These are phyloP conservation scores for Strobilomyces confusus DNA, from an alignment of 768 basidiomycete species.

Conservation along the genomic window DNA sequence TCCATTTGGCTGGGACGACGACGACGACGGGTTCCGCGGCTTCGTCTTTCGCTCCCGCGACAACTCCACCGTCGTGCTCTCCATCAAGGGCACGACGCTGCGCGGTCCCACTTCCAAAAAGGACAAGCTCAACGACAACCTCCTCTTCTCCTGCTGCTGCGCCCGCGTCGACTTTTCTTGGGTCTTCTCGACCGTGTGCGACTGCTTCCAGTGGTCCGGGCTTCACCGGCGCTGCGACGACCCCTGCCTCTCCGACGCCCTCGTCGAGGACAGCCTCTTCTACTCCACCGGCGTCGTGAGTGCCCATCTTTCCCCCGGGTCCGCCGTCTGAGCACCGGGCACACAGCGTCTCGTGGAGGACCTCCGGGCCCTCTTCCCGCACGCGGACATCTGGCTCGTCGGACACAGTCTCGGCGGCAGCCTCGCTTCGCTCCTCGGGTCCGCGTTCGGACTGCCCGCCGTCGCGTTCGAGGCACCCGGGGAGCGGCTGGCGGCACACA, in stretches of 20 bases:
- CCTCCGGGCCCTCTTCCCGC: slow-evolving; percentile 53
- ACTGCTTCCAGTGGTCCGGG: slow-evolving; percentile 59
- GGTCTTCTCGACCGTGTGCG: slow-evolving; percentile 81
- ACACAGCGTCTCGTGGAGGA: slow-evolving; percentile 53
- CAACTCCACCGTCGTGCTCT: slow-evolving; percentile 79
- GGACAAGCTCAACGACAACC: slow-evolving; percentile 91
- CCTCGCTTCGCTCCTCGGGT: slow-evolving; percentile 58
- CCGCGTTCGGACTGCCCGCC: slow-evolving; percentile 61
- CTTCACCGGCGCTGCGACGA: slow-evolving; percentile 71
- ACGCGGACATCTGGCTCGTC: slow-evolving; percentile 57
- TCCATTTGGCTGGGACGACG: slow-evolving; percentile 73
- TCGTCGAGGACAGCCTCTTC: slow-evolving; percentile 88
- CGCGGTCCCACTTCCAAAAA: slow-evolving; percentile 82
- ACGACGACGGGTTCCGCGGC: slow-evolving; percentile 76
- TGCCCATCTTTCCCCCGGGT: slow-evolving; percentile 9
- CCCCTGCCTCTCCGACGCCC: slow-evolving; percentile 76
- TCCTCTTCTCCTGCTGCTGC: slow-evolving; percentile 91
- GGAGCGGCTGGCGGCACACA: slow-evolving; percentile 55
- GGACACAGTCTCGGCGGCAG: slow-evolving; percentile 63
- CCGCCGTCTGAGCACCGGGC: slow-evolving; percentile 6
- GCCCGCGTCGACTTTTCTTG: slow-evolving; percentile 86
- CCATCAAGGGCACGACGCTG: slow-evolving; percentile 88
- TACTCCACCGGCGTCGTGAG: slow-evolving; percentile 84
- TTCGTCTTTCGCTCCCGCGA: slow-evolving; percentile 79
- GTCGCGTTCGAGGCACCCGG: slow-evolving; percentile 66